phyloP scores from a whole-genome alignment of 768 basidiomycete species.

The Wakefieldia striispora region DNA sequence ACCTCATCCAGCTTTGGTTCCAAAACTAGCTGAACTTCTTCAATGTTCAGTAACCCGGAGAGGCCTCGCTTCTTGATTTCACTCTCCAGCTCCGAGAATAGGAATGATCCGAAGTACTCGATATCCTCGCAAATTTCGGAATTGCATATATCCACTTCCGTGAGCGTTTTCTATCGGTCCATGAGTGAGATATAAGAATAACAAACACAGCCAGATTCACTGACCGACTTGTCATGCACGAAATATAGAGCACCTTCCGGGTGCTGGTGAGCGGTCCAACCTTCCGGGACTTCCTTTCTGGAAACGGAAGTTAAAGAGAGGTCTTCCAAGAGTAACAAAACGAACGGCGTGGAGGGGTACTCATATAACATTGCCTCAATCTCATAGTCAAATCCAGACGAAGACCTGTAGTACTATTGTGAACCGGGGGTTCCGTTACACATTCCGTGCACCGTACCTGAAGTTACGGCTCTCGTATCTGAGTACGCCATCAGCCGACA shows the following conservation, averaged over 20 bases:
- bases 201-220: slow-evolving; percentile 2
- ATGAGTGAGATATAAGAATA: neutral
- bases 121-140: slow-evolving; percentile 31
- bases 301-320: neutral
- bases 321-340: neutral
- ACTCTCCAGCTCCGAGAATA: slow-evolving; percentile 19
- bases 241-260: slow-evolving; percentile 68
- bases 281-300: slow-evolving; percentile 25
- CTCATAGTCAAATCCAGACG: neutral
- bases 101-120: slow-evolving; percentile 28
- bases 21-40: slow-evolving; percentile 44
- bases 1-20: slow-evolving; percentile 33
- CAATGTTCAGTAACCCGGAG: slow-evolving; percentile 22
- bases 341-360: slow-evolving; percentile 21
- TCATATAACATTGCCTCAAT: slow-evolving; percentile 16
- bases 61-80: slow-evolving; percentile 16
- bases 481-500: slow-evolving; percentile 9
- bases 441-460: slow-evolving; percentile 5
- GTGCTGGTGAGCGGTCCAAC: slow-evolving; percentile 50
- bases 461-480: slow-evolving; percentile 12
- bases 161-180: slow-evolving; percentile 46
- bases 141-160: slow-evolving; percentile 54
- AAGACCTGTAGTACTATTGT: slow-evolving; percentile 5
- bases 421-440: neutral
- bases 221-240: slow-evolving; percentile 45